Evolutionary conservation across 495 filamentous ascomycete species (phyloP).

Genomic region (Aspergillus coremiiformis): DNA sequence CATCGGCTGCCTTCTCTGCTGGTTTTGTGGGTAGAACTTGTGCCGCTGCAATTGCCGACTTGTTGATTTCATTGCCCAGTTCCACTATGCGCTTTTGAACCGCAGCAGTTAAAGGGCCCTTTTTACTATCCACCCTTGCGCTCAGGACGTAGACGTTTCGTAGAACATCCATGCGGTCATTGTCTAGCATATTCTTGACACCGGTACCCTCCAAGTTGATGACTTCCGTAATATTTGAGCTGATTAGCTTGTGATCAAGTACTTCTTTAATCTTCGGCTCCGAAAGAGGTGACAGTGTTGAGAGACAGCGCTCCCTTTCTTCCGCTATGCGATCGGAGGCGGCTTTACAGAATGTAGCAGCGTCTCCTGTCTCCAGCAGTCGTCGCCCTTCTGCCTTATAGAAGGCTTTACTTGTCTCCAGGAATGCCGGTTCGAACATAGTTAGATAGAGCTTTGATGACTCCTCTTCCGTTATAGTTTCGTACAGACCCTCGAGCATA

Average conservation of each 20-base stretch:
- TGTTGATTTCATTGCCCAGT: constrained; percentile 75
- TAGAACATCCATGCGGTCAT: constrained; percentile 71
- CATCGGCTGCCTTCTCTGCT: constrained; percentile 27
- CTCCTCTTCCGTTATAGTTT: constrained; percentile 64
- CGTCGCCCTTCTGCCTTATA: constrained; percentile 67
- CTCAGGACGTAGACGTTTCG: constrained; percentile 70
- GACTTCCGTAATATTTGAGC: constrained; percentile 67
- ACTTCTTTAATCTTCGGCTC: constrained; percentile 66
- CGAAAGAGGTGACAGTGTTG: constrained; percentile 65
- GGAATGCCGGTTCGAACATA: constrained; percentile 72
- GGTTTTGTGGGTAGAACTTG: constrained; percentile 15
- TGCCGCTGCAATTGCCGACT: constrained; percentile 39
- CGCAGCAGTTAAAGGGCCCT: constrained; percentile 57
- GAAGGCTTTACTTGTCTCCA: constrained; percentile 61
- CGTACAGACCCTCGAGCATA: constrained; percentile 89
- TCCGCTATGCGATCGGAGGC: constrained; percentile 65
- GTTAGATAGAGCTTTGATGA: constrained; percentile 72
- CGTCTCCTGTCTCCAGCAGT: constrained; percentile 69
- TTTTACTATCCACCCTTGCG: constrained; percentile 68
- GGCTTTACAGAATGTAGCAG: constrained; percentile 75
- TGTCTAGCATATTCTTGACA: constrained; percentile 83
- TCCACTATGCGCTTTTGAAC: constrained; percentile 71
- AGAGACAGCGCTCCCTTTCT: constrained; percentile 72
- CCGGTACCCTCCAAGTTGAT: constrained; percentile 78
- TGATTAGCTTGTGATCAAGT: constrained; percentile 74